These are phyloP conservation scores for Vinca minor DNA, from an alignment of 257 asterid genomes.

Conservation along the genomic window DNA sequence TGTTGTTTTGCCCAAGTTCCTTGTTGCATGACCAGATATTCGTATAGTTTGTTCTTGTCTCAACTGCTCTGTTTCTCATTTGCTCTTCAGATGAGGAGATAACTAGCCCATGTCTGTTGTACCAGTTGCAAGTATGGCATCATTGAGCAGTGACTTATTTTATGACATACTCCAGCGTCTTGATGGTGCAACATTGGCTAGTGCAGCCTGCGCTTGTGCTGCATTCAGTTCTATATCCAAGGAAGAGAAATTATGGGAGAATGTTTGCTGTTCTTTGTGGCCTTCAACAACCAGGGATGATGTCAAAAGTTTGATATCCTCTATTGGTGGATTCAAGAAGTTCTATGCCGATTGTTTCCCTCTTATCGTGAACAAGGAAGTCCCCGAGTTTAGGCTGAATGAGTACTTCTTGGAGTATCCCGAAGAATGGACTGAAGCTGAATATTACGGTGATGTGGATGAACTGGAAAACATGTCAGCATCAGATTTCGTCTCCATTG, in stretches of 20 bases:
- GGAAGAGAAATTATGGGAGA: slow-evolving; percentile 79
- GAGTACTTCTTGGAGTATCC: slow-evolving; percentile 51
- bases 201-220: slow-evolving; percentile 79
- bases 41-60: neutral
- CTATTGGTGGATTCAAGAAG: slow-evolving; percentile 74
- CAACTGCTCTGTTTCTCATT: slow-evolving; percentile 9
- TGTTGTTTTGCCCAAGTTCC: neutral
- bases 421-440: slow-evolving; percentile 74
- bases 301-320: slow-evolving; percentile 51
- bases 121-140: slow-evolving; percentile 40
- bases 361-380: slow-evolving; percentile 76
- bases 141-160: slow-evolving; percentile 62
- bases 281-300: slow-evolving; percentile 66
- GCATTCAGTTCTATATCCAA: slow-evolving; percentile 68
- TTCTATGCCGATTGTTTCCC: slow-evolving; percentile 87
- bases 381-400: slow-evolving; percentile 48
- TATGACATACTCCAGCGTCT: slow-evolving; percentile 82
- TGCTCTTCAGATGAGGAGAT: slow-evolving; percentile 37
- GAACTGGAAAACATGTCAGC: slow-evolving; percentile 52
- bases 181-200: slow-evolving; percentile 82
- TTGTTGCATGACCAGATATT: neutral
- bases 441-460: slow-evolving; percentile 61
- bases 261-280: slow-evolving; percentile 75
- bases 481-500: slow-evolving; percentile 70
- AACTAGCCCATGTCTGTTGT: slow-evolving; percentile 32